These are phyloP conservation scores for Paraphaeosphaeria sporulosa DNA, from an alignment of 2,329 filamentous ascomycete species.

Conservation along the genomic window DNA sequence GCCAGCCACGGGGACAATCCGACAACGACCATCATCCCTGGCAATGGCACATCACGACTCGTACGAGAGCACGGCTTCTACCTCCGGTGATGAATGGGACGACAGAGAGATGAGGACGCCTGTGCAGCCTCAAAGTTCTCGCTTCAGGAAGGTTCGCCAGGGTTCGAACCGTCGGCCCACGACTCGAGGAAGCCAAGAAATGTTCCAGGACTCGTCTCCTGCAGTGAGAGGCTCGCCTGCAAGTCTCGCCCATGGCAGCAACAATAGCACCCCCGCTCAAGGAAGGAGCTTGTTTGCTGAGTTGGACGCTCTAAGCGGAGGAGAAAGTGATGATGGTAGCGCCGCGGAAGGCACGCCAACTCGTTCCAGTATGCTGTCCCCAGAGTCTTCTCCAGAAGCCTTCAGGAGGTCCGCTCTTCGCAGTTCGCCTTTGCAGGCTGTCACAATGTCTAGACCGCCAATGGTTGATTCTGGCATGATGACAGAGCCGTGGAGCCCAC, in stretches of 20 bases:
- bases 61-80: conserved; percentile 87
- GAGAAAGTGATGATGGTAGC: conserved; percentile 68
- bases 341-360: conserved; percentile 46
- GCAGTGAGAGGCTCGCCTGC: conserved; percentile 62
- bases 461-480: conserved; percentile 70
- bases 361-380: conserved; percentile 42
- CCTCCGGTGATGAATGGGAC: conserved; percentile 78
- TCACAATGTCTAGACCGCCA: conserved; percentile 32
- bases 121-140: conserved; percentile 67
- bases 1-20: conserved; percentile 30
- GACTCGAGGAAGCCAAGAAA: conserved; percentile 65
- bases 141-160: conserved; percentile 75
- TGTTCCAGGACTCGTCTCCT: conserved; percentile 66
- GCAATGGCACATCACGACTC: conserved; percentile 67
- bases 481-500: conserved; percentile 66
- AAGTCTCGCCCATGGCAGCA: conserved; percentile 57
- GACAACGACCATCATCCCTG: conserved; percentile 52
- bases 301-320: conserved; percentile 75
- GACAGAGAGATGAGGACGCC: conserved; percentile 70
- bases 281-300: conserved; percentile 91
- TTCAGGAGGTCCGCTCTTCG: conserved; percentile 28
- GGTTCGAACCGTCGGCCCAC: conserved; percentile 63
- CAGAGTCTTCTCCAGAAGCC: conserved; percentile 43
- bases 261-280: conserved; percentile 55
- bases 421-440: conserved; percentile 33